These are phyloP conservation scores for Cyclotella baltica DNA, from an alignment of 108 stramenopile species.

Conservation along the genomic window DNA sequence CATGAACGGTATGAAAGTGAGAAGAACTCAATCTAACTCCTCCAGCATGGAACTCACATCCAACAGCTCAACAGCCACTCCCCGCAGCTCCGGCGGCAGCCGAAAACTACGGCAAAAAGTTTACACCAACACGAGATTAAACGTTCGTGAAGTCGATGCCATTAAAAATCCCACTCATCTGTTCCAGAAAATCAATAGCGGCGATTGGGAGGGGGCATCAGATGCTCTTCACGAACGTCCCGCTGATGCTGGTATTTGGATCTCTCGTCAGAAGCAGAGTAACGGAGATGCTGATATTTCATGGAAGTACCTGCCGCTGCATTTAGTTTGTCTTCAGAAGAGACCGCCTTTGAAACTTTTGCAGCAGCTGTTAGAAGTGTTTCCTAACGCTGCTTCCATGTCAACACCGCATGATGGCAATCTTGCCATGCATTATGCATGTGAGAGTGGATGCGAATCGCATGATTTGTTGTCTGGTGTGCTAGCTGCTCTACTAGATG, in stretches of 20 bases:
- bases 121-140: not conserved
- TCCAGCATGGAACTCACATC: conserved; percentile 17
- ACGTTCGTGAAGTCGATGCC: conserved; percentile 47
- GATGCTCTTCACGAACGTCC: conserved; percentile 24
- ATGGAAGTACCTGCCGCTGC: conserved; percentile 63
- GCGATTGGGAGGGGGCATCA: conserved; percentile 52
- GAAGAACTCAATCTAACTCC: conserved; percentile 11
- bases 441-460: conserved; percentile 56
- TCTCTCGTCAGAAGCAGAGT: conserved; percentile 31
- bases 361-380: conserved; percentile 32
- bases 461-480: conserved; percentile 27
- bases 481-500: conserved; percentile 37
- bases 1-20: not conserved
- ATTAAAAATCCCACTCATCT: conserved; percentile 55
- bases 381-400: conserved; percentile 48
- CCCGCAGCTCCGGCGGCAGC: conserved; percentile 22
- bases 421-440: conserved; percentile 57
- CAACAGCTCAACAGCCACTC: conserved; percentile 4
- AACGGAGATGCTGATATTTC: conserved; percentile 20
- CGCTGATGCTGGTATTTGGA: conserved; percentile 53
- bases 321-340: conserved; percentile 56
- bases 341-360: conserved; percentile 49
- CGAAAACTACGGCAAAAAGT: not conserved
- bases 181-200: conserved; percentile 58
- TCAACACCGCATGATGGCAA: conserved; percentile 58